Conservation (phyloP, 345 rosid species). For the Turnera subulata region DNA sequence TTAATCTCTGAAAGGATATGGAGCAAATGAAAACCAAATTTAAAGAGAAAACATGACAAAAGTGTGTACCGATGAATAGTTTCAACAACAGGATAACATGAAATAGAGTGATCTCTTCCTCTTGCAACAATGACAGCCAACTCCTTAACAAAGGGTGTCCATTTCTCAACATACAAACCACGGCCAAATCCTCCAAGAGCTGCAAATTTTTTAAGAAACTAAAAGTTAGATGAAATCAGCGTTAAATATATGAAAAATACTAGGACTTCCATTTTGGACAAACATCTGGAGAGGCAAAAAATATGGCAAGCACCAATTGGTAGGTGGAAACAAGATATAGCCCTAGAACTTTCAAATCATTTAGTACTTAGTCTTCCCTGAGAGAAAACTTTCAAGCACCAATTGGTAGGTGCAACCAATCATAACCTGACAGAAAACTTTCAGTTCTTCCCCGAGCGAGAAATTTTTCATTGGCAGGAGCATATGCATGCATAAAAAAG, state of each 20-base stretch:
- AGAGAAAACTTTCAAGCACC: too few relatives aligned
- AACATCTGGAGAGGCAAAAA: background rate
- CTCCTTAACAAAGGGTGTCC: slow-evolving; percentile 95
- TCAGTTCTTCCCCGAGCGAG: too few relatives aligned
- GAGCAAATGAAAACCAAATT: background rate
- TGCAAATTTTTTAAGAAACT: slow-evolving; percentile 14
- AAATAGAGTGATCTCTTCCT: slow-evolving; percentile 76
- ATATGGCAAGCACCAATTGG: background rate
- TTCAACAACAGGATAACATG: slow-evolving; percentile 90
- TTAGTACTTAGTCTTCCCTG: too few relatives aligned
- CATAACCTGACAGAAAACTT: too few relatives aligned
- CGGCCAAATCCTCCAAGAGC: slow-evolving; percentile 82
- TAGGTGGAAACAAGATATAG: background rate
- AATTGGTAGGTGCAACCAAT: too few relatives aligned
- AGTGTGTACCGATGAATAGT: slow-evolving; percentile 72
- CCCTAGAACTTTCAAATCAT: too few relatives aligned
- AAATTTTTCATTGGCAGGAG: too few relatives aligned
- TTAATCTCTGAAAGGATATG: background rate
- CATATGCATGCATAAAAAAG: too few relatives aligned
- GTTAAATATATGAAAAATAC: background rate
- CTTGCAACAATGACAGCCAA: slow-evolving; percentile 93
- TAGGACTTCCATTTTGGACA: background rate
- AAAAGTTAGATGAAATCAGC: too few relatives aligned
- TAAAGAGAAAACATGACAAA: slow-evolving; percentile 1
- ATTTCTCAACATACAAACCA: slow-evolving; percentile 89